These are phyloP conservation scores for Fusarium burgessii DNA, from an alignment of 2,329 filamentous ascomycete genomes.

Conservation along the genomic window DNA sequence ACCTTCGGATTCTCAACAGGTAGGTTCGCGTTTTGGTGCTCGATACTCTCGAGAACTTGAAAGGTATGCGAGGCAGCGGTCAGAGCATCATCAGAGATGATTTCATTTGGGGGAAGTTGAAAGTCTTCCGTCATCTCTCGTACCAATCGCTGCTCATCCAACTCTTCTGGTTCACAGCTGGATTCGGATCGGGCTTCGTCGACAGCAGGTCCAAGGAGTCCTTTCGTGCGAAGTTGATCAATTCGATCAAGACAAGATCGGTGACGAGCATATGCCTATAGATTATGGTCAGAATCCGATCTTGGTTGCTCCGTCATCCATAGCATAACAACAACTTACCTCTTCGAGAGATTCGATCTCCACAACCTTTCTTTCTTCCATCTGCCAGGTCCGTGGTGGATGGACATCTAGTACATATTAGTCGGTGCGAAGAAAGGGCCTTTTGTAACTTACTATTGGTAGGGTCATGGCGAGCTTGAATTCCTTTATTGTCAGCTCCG, in stretches of 20 bases:
- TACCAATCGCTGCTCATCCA: not conserved
- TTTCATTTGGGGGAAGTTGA: not conserved
- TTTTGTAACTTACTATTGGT: not conserved
- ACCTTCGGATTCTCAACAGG: not conserved
- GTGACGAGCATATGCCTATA: slow-evolving; percentile 7
- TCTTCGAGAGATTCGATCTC: not conserved
- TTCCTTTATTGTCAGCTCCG: not conserved
- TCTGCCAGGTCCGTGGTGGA: not conserved
- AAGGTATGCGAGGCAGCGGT: not conserved
- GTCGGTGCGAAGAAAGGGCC: not conserved
- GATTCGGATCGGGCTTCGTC: not conserved
- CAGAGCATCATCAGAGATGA: not conserved
- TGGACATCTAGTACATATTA: not conserved
- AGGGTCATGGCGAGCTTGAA: not conserved
- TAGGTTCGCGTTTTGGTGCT: not conserved
- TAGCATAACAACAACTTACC: not conserved
- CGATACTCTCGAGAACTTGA: not conserved
- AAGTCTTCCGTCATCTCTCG: slow-evolving; percentile 9
- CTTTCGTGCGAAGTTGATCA: not conserved
- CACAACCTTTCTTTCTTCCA: not conserved
- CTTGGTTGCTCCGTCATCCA: not conserved
- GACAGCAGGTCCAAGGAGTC: not conserved
- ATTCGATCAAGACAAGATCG: not conserved
- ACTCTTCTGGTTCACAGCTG: not conserved
- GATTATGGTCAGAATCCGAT: not conserved